Conservation (phyloP, 192 early-diverging fungal genomes). For the Borealophlyctis nickersoniae region DNA sequence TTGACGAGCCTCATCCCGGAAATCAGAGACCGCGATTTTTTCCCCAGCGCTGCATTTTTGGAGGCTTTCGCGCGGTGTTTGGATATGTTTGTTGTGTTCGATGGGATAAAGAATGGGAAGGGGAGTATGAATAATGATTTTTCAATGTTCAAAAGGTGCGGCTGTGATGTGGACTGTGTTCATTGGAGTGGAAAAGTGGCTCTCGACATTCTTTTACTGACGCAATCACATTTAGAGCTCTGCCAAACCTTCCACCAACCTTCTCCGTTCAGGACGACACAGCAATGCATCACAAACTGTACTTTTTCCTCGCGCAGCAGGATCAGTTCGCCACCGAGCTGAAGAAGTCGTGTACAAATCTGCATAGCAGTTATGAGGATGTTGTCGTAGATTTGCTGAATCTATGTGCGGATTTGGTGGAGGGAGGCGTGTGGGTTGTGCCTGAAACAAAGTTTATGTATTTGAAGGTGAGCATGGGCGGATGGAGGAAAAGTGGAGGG, state of each 20-base stretch:
- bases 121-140: conserved; percentile 56
- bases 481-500: too few relatives aligned
- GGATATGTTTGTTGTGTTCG: conserved; percentile 45
- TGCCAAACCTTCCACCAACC: conserved; percentile 20
- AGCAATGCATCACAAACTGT: conserved; percentile 32
- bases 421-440: conserved; percentile 25
- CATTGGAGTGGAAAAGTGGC: too few relatives aligned
- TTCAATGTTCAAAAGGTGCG: conserved; percentile 50
- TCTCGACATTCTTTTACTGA: too few relatives aligned
- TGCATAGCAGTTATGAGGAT: conserved; percentile 34
- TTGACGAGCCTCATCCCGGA: conserved; percentile 33
- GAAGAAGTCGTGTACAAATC: conserved; percentile 28
- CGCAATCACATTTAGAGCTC: conserved; percentile 27
- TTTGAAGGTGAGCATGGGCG: conserved; percentile 27
- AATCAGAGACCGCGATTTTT: conserved; percentile 32
- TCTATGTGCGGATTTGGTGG: conserved; percentile 35
- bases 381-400: conserved; percentile 47
- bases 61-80: conserved; percentile 32
- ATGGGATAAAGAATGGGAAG: conserved; percentile 54
- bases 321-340: conserved; percentile 44
- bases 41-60: conserved; percentile 32
- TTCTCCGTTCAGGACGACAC: conserved; percentile 28
- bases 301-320: conserved; percentile 40
- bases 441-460: conserved; percentile 35
- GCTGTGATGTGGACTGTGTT: too few relatives aligned